Percentiles rank a stretch among this genome's conserved stretches.
Conservation (phyloP, 805 yeast species). For the Ogataea ganodermae region DNA sequence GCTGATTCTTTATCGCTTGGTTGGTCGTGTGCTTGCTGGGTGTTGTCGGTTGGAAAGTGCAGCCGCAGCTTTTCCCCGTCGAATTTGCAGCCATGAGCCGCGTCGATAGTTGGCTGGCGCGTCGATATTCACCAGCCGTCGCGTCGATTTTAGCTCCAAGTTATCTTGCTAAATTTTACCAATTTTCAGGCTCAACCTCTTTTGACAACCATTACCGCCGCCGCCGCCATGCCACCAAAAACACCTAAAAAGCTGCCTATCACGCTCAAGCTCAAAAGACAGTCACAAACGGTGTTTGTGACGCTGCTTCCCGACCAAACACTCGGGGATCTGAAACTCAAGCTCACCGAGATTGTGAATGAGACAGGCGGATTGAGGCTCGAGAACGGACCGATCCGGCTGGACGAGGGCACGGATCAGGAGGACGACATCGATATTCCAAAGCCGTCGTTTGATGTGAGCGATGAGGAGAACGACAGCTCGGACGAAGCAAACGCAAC, state of each 20-base stretch:
- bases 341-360: constrained; percentile 42
- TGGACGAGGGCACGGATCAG: constrained; percentile 22
- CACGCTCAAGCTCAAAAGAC: constrained; percentile 37
- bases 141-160: too few relatives aligned
- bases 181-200: not conserved
- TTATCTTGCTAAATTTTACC: too few relatives aligned
- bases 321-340: constrained; percentile 28
- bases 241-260: constrained; percentile 21
- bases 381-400: constrained; percentile 30
- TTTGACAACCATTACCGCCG: not conserved
- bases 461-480: constrained; percentile 35
- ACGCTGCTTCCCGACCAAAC: constrained; percentile 27
- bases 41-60: too few relatives aligned
- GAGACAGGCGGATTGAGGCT: constrained; percentile 50
- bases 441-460: constrained; percentile 37
- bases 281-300: constrained; percentile 38
- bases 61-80: too few relatives aligned
- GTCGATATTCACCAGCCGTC: too few relatives aligned
- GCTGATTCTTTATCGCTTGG: too few relatives aligned
- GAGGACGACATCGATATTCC: constrained; percentile 43
- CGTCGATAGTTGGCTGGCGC: too few relatives aligned
- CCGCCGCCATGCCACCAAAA: constrained; percentile 34
- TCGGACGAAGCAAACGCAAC: constrained; percentile 18
- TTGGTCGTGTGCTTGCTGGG: too few relatives aligned
- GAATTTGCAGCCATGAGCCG: too few relatives aligned